These are phyloP conservation scores for Russula brevipes DNA, from an alignment of 768 basidiomycete species.

Conservation along the genomic window DNA sequence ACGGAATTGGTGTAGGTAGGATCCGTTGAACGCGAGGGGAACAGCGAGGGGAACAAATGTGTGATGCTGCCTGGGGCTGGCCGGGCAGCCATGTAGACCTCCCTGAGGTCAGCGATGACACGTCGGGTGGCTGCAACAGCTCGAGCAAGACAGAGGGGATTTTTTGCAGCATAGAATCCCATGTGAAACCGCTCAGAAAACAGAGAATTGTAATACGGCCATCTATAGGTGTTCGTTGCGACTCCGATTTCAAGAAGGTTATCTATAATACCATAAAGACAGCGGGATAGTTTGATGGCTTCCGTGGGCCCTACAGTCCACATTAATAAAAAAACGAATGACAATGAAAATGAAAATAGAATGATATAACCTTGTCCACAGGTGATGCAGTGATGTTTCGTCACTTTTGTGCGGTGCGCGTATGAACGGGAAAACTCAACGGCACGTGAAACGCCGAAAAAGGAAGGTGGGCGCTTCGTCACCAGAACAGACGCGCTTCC, in stretches of 20 bases:
- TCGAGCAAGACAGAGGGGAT: background rate
- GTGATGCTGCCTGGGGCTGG: background rate
- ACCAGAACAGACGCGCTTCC: slow-evolving; percentile 44
- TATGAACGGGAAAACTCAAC: too few relatives aligned
- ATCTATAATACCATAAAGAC: background rate
- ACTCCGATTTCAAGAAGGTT: background rate
- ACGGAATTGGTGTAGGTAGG: background rate
- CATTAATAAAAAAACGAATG: too few relatives aligned
- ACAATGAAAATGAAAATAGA: too few relatives aligned
- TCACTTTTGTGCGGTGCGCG: background rate
- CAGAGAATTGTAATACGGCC: background rate
- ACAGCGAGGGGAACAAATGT: background rate
- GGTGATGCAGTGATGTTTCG: background rate
- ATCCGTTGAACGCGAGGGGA: background rate
- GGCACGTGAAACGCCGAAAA: too few relatives aligned
- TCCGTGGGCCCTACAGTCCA: too few relatives aligned
- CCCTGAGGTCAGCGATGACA: background rate
- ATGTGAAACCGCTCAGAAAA: background rate
- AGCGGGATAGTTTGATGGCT: background rate
- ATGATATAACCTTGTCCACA: background rate
- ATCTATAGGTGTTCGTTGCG: background rate
- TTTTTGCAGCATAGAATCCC: background rate
- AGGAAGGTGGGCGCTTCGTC: slow-evolving; percentile 13
- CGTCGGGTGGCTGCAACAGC: background rate
- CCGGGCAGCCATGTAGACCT: background rate